Percentiles rank a stretch among this genome's conserved stretches.
Conservation (phyloP, 305 asterid species). For the Fraxinus nigra region DNA sequence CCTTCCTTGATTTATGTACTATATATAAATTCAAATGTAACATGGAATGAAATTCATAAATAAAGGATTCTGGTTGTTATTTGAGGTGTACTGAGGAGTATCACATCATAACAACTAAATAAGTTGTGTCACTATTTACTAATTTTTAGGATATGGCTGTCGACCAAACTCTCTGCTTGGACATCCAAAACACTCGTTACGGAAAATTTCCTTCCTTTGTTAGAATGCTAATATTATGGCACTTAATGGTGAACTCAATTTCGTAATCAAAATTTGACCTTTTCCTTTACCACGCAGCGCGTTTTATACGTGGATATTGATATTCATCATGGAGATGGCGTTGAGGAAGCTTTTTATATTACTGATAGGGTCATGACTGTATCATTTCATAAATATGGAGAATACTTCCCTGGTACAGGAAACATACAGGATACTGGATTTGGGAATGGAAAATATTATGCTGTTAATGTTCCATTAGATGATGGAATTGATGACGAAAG, state of each 20-base stretch:
- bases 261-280: background rate
- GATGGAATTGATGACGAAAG: conserved; percentile 60
- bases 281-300: background rate
- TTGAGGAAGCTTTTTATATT: conserved; percentile 19
- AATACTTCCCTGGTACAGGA: conserved; percentile 41
- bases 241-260: background rate
- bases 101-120: background rate
- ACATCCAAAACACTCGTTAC: background rate
- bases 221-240: background rate
- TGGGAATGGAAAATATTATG: conserved; percentile 46
- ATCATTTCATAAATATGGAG: conserved; percentile 11
- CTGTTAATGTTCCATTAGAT: conserved; percentile 53
- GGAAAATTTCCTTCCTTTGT: background rate
- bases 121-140: background rate
- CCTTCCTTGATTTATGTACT: background rate
- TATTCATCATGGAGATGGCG: conserved; percentile 23
- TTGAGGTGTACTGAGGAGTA: background rate
- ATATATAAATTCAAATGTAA: background rate
- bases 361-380: conserved; percentile 24
- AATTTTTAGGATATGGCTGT: background rate
- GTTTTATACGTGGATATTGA: background rate
- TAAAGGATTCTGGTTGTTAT: background rate
- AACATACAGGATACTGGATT: conserved; percentile 47
- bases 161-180: background rate
- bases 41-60: background rate